phyloP scores from a whole-genome alignment of 73 alveolate genomes.

The Effrenium voratum region DNA sequence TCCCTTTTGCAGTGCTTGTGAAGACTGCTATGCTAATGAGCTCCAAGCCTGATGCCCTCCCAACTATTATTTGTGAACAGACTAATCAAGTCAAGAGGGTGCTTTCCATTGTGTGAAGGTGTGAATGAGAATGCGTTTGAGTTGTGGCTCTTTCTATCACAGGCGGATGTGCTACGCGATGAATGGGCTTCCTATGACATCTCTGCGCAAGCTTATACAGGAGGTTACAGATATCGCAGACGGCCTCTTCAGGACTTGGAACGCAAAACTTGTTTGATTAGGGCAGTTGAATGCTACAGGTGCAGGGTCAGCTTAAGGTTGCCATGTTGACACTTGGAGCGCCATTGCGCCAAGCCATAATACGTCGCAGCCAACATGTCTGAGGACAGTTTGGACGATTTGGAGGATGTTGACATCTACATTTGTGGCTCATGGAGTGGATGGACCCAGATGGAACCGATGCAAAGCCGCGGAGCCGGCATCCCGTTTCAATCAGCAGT shows the following conservation, averaged over 20 bases:
- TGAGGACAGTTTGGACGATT: neutral
- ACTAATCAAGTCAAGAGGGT: no score
- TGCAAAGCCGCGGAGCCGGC: slow-evolving; percentile 51
- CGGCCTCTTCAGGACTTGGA: neutral
- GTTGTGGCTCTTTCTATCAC: neutral
- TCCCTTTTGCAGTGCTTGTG: neutral
- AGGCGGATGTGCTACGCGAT: slow-evolving; percentile 71
- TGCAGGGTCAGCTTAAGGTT: neutral
- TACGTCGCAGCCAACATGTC: no score
- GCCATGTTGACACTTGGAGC: no score
- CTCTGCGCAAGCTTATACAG: slow-evolving; percentile 48
- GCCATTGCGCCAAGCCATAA: no score
- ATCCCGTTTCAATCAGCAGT: no score
- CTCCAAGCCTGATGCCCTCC: neutral
- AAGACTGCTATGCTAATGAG: neutral
- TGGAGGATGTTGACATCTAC: slow-evolving; percentile 28
- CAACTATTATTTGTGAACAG: no score
- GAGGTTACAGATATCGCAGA: slow-evolving; percentile 65
- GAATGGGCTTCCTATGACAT: slow-evolving; percentile 88
- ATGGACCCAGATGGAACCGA: slow-evolving; percentile 89
- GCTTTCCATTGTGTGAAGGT: no score
- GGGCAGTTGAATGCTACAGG: neutral
- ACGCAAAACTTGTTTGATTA: neutral
- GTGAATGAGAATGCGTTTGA: no score
- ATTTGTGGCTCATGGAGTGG: slow-evolving; percentile 87